A percentile compares a stretch with the other conserved stretches of the same genome.
Evolutionary conservation across 257 asterid genomes (phyloP).

Genomic region (Plantago ovata): DNA sequence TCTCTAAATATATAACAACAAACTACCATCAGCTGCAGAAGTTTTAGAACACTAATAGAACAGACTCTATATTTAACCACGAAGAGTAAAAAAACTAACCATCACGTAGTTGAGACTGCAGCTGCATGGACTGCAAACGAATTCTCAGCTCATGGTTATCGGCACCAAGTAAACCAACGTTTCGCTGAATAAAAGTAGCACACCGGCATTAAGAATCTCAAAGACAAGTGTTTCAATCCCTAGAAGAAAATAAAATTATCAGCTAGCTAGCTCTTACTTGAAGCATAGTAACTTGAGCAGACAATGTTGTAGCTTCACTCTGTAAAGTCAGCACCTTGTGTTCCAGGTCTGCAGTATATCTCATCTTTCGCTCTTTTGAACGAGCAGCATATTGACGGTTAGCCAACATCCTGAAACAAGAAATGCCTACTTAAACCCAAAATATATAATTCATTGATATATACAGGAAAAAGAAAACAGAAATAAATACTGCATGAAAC

Average conservation of each 20-base stretch:
- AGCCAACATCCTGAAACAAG: background rate
- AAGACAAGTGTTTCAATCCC: background rate
- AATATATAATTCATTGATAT: too few relatives aligned
- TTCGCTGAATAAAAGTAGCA: background rate
- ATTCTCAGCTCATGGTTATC: slow-evolving; percentile 63
- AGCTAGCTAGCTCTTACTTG: background rate
- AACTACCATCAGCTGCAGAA: background rate
- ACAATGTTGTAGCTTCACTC: background rate
- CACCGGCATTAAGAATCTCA: background rate
- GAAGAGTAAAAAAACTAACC: slow-evolving; percentile 32
- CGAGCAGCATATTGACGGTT: background rate
- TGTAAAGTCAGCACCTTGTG: background rate
- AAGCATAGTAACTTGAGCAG: background rate
- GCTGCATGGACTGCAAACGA: slow-evolving; percentile 71
- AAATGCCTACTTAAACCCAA: background rate
- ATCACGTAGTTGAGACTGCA: slow-evolving; percentile 69
- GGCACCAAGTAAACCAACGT: slow-evolving; percentile 21
- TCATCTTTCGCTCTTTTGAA: background rate
- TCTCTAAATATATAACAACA: background rate
- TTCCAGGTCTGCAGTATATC: background rate
- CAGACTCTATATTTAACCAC: background rate
- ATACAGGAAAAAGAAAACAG: too few relatives aligned
- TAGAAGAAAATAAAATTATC: background rate
- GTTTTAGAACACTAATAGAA: background rate
- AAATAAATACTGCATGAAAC: too few relatives aligned